These are phyloP conservation scores for Chenopodium quinoa DNA, from an alignment of 148 eudicot species.

Conservation along the genomic window DNA sequence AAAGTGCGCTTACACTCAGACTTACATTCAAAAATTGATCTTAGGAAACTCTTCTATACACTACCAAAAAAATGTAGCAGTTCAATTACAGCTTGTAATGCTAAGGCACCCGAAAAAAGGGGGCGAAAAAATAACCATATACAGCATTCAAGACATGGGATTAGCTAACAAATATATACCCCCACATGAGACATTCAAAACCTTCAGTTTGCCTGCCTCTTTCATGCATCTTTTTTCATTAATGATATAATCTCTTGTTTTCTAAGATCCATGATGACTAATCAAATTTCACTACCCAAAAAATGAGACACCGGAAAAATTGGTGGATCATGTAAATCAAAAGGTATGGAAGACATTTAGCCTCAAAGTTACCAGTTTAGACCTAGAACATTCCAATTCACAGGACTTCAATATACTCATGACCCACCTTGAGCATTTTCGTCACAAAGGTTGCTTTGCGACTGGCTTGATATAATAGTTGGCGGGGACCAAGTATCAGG, in stretches of 20 bases:
- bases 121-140: neutral
- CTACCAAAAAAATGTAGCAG: neutral
- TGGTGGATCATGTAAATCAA: slow-evolving; percentile 7
- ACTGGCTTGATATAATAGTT: slow-evolving; percentile 45
- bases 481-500: slow-evolving; percentile 94
- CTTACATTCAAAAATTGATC: neutral
- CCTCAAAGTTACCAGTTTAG: slow-evolving; percentile 10
- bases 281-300: slow-evolving; percentile 24
- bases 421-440: slow-evolving; percentile 45
- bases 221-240: neutral
- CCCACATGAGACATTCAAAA: slow-evolving; percentile 10
- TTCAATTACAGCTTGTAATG: slow-evolving; percentile 22
- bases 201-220: neutral
- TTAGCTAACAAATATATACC: slow-evolving; percentile 21
- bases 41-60: neutral
- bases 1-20: neutral
- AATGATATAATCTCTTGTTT: slow-evolving; percentile 13
- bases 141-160: slow-evolving; percentile 20
- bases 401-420: slow-evolving; percentile 36
- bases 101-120: slow-evolving; percentile 19
- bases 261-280: slow-evolving; percentile 15
- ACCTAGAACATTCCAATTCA: slow-evolving; percentile 22
- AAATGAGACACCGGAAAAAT: slow-evolving; percentile 24
- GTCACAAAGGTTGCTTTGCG: slow-evolving; percentile 55
- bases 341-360: slow-evolving; percentile 18